phyloP scores from a whole-genome alignment of 805 yeast genomes.

The Debaryomyces castellii region DNA sequence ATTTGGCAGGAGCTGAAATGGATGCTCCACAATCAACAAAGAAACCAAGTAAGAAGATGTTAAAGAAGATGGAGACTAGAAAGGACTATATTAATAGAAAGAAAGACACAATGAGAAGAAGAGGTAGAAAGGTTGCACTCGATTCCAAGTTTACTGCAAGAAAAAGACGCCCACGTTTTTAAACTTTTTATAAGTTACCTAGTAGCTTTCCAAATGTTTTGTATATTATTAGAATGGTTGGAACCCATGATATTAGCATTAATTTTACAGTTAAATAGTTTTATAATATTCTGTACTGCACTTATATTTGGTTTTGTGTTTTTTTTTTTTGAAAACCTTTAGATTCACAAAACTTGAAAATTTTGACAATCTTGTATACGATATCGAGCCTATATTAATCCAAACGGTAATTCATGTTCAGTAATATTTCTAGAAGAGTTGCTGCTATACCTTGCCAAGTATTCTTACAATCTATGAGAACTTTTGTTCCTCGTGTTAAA shows the following conservation, averaged over 20 bases:
- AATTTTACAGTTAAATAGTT: neutral
- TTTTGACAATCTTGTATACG: neutral
- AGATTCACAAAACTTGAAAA: neutral
- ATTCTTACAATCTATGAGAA: constrained; percentile 15
- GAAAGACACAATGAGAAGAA: constrained; percentile 88
- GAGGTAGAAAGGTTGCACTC: constrained; percentile 85
- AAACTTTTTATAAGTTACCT: neutral
- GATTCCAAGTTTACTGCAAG: constrained; percentile 94
- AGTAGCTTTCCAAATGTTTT: neutral
- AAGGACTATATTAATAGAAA: constrained; percentile 85
- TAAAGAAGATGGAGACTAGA: constrained; percentile 64
- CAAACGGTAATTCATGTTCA: constrained; percentile 7
- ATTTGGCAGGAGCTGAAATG: constrained; percentile 77
- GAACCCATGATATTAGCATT: neutral
- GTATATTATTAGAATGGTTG: constrained; percentile 2
- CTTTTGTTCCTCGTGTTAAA: constrained; percentile 15
- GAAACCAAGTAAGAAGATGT: constrained; percentile 44
- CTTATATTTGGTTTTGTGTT: neutral
- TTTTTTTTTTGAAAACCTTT: neutral
- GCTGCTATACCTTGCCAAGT: constrained; percentile 4
- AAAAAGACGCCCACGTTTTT: constrained; percentile 46
- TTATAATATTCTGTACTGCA: neutral
- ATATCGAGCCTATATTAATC: neutral
- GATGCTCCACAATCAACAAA: constrained; percentile 56
- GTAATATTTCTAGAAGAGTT: constrained; percentile 6